Base-by-base conservation (phyloP, 2,329 filamentous ascomycete species). In the Penicillium expansum region DNA sequence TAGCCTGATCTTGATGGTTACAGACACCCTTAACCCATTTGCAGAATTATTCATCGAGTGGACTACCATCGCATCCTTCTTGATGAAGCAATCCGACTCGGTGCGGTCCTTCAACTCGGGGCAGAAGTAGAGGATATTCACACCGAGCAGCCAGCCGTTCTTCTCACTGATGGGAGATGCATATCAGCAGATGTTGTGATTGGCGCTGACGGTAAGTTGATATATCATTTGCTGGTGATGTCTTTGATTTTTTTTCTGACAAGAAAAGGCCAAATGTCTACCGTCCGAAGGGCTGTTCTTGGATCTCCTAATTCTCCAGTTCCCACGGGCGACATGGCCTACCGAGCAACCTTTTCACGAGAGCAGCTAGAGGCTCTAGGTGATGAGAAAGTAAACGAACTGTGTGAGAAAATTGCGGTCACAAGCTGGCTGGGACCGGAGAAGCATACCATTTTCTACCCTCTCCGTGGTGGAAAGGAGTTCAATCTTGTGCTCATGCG, bases 401-500 rank as follows among this genome's bases (percentile, higher is more conserved):
- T 83, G 72, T 79, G 87, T 1, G 63, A 70, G 1, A 77, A 78
- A 0, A 78, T 79, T 0, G 73, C 74, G 0, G 77, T 81, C 7
- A 79, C 83, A 50, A 83, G 85, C 65, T 89, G 86, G 86, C 76
- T 86, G 2, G 86, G 86, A 0, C 83, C 85, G 0, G 75, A 77
- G 0, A 77, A 81, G 1, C 86, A 89, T 57, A 82, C 80, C 0
- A 82, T 88, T 0, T 82, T 80, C 0, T 89, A 89, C 66, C 83
- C 83, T 1, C 69, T 89, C 50, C 78, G 83, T 1, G 78, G 74
- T 0, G 84, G 84, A 0, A 73, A 75, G 0, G 79, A 85, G 72
- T 86, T 82, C 61, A 89, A 89, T 54, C 77, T 89, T 3, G 86
- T 89, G 0, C 74, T 89, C 0, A 72, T 88, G 0, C 79, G 82